phyloP scores from a whole-genome alignment of 371 early-diverging fungal genomes.

The Batkoa obscura region DNA sequence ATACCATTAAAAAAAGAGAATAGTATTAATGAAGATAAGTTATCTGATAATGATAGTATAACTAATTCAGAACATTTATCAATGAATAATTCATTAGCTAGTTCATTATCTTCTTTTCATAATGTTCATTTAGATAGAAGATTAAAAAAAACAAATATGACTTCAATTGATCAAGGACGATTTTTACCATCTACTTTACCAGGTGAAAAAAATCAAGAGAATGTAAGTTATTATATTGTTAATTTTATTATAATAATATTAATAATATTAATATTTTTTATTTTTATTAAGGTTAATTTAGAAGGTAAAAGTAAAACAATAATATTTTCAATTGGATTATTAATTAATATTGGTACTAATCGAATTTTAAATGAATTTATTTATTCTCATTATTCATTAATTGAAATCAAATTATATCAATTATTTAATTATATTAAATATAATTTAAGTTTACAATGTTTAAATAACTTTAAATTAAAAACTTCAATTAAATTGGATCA shows the following conservation, averaged over 20 bases:
- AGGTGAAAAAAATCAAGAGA: conserved; percentile 10
- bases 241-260: not conserved
- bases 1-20: too few relatives aligned
- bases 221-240: not conserved
- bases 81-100: conserved; percentile 8
- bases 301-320: conserved; percentile 26
- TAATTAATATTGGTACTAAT: conserved; percentile 24
- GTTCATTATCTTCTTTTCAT: conserved; percentile 12
- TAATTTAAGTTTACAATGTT: conserved; percentile 26
- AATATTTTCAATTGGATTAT: conserved; percentile 34
- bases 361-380: conserved; percentile 29
- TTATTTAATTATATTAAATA: conserved; percentile 29
- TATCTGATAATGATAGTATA: too few relatives aligned
- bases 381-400: conserved; percentile 39
- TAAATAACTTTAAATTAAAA: not conserved
- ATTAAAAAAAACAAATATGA: conserved; percentile 29
- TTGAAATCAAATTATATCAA: conserved; percentile 37
- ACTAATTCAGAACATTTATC: too few relatives aligned
- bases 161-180: conserved; percentile 36
- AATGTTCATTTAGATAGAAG: conserved; percentile 16
- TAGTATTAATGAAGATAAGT: too few relatives aligned
- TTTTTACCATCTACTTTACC: conserved; percentile 43
- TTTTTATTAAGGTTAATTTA: conserved; percentile 11
- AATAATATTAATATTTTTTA: not conserved
- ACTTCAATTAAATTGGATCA: not conserved